Conservation (phyloP, 176 grass and related monocot genomes). For the Thinopyrum elongatum region DNA sequence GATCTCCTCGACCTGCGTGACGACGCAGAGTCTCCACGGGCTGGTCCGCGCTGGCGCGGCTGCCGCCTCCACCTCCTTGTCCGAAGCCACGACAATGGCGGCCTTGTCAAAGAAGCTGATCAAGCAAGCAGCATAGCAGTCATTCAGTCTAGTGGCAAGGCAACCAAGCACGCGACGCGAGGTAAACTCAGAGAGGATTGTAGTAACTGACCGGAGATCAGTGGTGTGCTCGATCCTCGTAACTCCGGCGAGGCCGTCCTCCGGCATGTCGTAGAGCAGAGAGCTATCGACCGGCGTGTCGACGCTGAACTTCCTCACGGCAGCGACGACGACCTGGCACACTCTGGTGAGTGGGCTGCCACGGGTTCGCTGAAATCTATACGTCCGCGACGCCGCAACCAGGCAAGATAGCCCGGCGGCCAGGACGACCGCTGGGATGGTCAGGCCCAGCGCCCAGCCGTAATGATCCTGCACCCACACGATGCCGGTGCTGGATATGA, state of each 20-base stretch:
- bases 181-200: background rate
- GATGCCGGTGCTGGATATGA: background rate
- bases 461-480: conserved; percentile 29
- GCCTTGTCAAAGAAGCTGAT: conserved; percentile 38
- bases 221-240: background rate
- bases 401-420: background rate
- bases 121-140: too few relatives aligned
- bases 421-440: conserved; percentile 2
- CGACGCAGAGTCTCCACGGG: conserved; percentile 28
- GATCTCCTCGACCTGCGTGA: conserved; percentile 34
- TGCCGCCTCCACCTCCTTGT: background rate
- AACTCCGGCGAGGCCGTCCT: background rate
- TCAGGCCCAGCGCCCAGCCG: conserved; percentile 14
- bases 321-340: conserved; percentile 19
- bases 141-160: too few relatives aligned
- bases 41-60: background rate
- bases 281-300: background rate
- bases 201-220: background rate
- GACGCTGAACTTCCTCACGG: background rate
- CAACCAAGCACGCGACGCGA: too few relatives aligned
- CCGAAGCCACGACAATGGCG: background rate
- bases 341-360: conserved; percentile 25
- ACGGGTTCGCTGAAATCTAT: conserved; percentile 9
- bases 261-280: background rate
- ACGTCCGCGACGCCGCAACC: background rate